Evolutionary conservation across 805 yeast genomes (phyloP).

Genomic region (Pichia cephalocereana): DNA sequence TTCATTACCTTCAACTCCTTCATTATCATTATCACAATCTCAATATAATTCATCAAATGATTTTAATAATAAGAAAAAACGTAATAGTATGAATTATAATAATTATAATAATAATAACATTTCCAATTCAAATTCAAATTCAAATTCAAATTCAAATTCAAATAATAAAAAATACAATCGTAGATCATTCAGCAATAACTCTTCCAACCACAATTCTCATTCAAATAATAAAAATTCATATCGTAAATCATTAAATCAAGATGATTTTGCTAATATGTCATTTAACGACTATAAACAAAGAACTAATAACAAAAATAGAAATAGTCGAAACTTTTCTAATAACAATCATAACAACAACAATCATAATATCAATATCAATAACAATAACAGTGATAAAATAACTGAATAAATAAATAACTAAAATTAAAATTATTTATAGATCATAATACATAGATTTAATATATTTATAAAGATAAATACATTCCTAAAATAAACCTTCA

Average conservation of each 20-base stretch:
- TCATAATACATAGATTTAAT: too few species aligned
- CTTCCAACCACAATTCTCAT: too few species aligned
- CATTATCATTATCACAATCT: neutral
- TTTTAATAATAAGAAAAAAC: neutral
- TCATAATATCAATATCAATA: neutral
- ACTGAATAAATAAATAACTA: neutral
- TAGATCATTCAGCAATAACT: neutral
- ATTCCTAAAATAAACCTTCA: conserved; percentile 70
- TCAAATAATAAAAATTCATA: neutral
- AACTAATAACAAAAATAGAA: neutral
- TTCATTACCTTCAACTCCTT: neutral
- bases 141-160: too few species aligned
- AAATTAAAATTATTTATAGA: neutral
- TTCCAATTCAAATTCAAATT: too few species aligned
- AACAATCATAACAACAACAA: neutral
- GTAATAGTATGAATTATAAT: conserved; percentile 1
- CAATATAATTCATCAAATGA: neutral
- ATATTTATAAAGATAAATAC: too few species aligned
- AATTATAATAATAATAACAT: neutral
- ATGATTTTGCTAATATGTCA: neutral
- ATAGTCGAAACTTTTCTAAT: conserved; percentile 1
- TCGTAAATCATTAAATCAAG: conserved; percentile 4
- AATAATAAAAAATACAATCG: neutral
- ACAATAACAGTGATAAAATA: neutral
- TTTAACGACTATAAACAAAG: neutral